These are phyloP conservation scores for Extremus antarcticus DNA, from an alignment of 495 filamentous ascomycete species.

Conservation along the genomic window DNA sequence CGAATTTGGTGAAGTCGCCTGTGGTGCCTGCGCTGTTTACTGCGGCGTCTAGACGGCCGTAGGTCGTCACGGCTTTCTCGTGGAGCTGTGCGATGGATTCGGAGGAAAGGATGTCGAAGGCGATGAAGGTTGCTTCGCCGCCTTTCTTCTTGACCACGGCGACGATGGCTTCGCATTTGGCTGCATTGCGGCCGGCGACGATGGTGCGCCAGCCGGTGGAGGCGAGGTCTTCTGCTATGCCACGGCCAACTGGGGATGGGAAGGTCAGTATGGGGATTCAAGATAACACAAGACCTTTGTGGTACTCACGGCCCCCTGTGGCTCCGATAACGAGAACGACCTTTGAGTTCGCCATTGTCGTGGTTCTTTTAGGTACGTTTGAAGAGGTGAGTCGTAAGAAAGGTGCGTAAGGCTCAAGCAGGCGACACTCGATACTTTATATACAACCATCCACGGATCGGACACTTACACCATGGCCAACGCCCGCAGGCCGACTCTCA, in stretches of 20 bases:
- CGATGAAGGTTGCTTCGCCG: neutral
- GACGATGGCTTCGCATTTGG: neutral
- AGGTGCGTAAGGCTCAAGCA: neutral
- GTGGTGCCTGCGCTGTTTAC: neutral
- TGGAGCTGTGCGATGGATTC: neutral
- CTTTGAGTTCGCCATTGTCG: neutral
- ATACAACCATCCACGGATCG: neutral
- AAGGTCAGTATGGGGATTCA: too few relatives aligned
- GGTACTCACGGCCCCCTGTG: neutral
- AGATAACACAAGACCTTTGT: too few relatives aligned
- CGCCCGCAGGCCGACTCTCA: too few relatives aligned
- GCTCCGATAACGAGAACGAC: neutral
- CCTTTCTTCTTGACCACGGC: neutral
- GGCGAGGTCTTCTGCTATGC: neutral
- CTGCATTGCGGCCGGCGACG: neutral
- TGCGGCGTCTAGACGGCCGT: neutral
- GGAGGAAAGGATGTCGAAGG: neutral
- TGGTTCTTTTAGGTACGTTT: neutral
- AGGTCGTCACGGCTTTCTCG: neutral
- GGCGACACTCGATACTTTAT: neutral
- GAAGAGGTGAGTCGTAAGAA: neutral
- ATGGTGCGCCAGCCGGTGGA: neutral
- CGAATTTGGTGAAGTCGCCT: neutral
- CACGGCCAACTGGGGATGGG: neutral
- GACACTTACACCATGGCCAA: too few relatives aligned